A percentile compares a stretch with the other conserved stretches of the same genome.
These are phyloP conservation scores for Knoxia roxburghii DNA, from an alignment of 257 asterid genomes.

Conservation along the genomic window DNA sequence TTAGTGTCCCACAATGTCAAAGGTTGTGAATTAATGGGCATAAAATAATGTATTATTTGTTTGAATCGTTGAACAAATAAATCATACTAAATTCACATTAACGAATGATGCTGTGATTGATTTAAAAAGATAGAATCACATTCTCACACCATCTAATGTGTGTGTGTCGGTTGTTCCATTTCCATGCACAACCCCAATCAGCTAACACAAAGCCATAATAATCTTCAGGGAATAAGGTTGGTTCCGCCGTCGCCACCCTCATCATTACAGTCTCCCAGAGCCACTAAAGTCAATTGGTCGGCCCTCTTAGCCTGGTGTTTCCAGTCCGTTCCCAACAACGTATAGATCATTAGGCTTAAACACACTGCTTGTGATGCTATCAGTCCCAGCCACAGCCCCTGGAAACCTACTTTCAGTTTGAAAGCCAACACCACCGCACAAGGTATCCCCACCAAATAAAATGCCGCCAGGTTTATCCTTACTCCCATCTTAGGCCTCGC, in stretches of 20 bases:
- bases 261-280: constrained; percentile 31
- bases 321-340: constrained; percentile 60
- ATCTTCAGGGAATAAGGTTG: constrained; percentile 46
- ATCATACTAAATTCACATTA: too few species aligned
- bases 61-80: too few species aligned
- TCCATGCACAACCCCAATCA: too few species aligned
- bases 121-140: too few species aligned
- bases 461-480: constrained; percentile 65
- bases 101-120: too few species aligned
- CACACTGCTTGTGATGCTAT: constrained; percentile 68
- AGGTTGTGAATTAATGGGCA: too few species aligned
- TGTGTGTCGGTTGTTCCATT: too few species aligned
- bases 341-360: constrained; percentile 46
- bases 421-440: constrained; percentile 55
- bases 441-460: constrained; percentile 73
- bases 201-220: too few species aligned
- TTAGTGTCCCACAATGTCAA: too few species aligned
- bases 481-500: constrained; percentile 68
- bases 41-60: too few species aligned
- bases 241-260: constrained; percentile 46
- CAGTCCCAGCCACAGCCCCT: constrained; percentile 74
- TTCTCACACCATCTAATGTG: too few species aligned
- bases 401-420: constrained; percentile 50
- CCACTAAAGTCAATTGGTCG: constrained; percentile 48
- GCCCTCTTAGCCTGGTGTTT: constrained; percentile 67